Evolutionary conservation across 2,329 filamentous ascomycete species (phyloP), one percentile per base, ranked within the genome.

Genomic region (Exophiala dermatitidis): DNA sequence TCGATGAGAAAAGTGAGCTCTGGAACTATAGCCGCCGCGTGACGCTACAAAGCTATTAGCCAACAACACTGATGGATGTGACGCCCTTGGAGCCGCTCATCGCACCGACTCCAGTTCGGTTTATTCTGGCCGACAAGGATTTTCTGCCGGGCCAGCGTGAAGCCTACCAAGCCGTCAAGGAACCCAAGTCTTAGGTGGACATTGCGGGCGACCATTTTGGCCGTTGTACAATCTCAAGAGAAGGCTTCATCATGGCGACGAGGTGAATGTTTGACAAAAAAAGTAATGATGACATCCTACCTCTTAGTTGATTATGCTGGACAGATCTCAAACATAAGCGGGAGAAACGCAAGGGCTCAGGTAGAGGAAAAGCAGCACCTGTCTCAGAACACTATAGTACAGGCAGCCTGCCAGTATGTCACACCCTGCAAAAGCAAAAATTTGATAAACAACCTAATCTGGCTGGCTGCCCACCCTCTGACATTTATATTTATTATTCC

Each of bases 121-220:
- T 71, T 61, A 65, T 64, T 19, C 59, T 70, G 10, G 63, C 63
- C 3, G 50, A 62, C 19, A 60, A 67, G 9, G 68, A 71, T 53
- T 59, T 64, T 42, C 42, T 70, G 8, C 65, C 64, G 7, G 50
- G 54, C n/a, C 54, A 57, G 32, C 49, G 70, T 4, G 63, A 64
- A 40, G 65, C 69, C 6, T 71, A 65, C 54, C 46, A 58, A 9
- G 60, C 62, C 8, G 71, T 69, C 2, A 52, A 58, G 29, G 69
- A 72, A 57, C 69, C 69, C 28, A 72, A 72, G 57, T 59, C 68
- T 45, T 59, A 72, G 30, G 59, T 65, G 7, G 60, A 66, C n/a
- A 47, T 72, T 12, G 55, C 62, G 3, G 66, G 67, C 4, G 67
- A 67, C 4, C 70, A 72, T 61, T 72, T 72, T 59, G 68, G 69